These are phyloP conservation scores for Kickxella alabastrina DNA, from an alignment of 192 early-diverging fungal species.

Conservation along the genomic window DNA sequence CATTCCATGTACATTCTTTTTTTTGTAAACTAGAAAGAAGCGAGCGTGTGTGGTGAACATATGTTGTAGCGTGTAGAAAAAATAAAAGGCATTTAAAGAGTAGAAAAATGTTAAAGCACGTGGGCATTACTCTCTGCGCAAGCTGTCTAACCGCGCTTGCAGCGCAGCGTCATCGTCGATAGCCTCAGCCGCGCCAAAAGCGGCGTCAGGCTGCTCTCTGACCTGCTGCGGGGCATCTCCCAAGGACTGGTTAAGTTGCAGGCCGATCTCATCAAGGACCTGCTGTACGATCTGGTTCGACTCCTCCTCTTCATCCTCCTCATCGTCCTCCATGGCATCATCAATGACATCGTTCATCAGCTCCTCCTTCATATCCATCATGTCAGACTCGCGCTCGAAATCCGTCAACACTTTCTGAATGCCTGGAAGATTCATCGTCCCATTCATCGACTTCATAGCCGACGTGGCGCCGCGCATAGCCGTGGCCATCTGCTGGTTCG, in stretches of 20 bases:
- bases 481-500: conserved; percentile 94
- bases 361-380: conserved; percentile 99
- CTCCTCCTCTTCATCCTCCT: conserved; percentile 87
- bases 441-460: conserved; percentile 98
- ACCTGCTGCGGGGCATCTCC: conserved; percentile 52
- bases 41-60: too few species aligned
- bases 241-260: conserved; percentile 54
- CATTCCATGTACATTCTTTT: too few species aligned
- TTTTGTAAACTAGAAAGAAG: not conserved
- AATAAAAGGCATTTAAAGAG: too few species aligned
- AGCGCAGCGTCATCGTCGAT: conserved; percentile 68
- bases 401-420: conserved; percentile 97
- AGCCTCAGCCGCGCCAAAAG: conserved; percentile 13
- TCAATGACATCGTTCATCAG: conserved; percentile 98
- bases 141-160: conserved; percentile 83
- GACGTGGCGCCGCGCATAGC: conserved; percentile 91
- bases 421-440: conserved; percentile 86
- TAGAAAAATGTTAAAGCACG: too few species aligned
- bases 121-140: conserved; percentile 82
- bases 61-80: too few species aligned
- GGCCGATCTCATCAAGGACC: conserved; percentile 94
- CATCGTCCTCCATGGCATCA: conserved; percentile 87
- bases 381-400: conserved; percentile 89
- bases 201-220: conserved; percentile 53
- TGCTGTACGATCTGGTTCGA: conserved; percentile 86